These are phyloP conservation scores for Cordyceps javanica DNA, from an alignment of 2,329 filamentous ascomycete genomes.

Conservation along the genomic window DNA sequence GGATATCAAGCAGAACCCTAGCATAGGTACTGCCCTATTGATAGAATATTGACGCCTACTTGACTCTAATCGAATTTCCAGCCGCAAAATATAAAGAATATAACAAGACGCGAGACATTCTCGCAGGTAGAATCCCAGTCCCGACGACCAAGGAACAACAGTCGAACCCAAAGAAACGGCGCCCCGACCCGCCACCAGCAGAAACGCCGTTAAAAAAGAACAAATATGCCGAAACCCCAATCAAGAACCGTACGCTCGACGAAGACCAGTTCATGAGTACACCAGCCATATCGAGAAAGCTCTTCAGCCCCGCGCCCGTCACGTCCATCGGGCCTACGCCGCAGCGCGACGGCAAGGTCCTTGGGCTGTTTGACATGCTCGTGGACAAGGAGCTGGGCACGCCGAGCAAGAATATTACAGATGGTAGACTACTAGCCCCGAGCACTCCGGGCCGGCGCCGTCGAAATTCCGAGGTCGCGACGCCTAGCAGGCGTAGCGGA, in stretches of 20 bases:
- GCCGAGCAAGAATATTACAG: conserved; percentile 36
- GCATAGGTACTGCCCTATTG: conserved; percentile 52
- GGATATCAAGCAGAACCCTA: conserved; percentile 69
- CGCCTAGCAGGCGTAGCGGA: conserved; percentile 39
- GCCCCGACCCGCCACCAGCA: conserved; percentile 27
- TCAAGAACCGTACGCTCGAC: conserved; percentile 31
- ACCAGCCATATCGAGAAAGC: conserved; percentile 49
- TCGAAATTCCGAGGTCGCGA: conserved; percentile 30
- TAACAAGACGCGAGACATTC: conserved; percentile 55
- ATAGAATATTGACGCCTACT: neutral
- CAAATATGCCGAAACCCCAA: conserved; percentile 42
- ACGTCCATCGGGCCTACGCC: conserved; percentile 70
- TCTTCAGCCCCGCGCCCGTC: conserved; percentile 54
- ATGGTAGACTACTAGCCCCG: conserved; percentile 11
- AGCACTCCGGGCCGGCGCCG: conserved; percentile 17
- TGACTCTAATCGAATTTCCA: conserved; percentile 23
- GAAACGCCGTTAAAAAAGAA: conserved; percentile 48
- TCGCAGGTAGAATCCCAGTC: conserved; percentile 45
- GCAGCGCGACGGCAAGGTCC: conserved; percentile 68
- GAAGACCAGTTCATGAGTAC: conserved; percentile 44
- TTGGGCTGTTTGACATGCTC: conserved; percentile 71
- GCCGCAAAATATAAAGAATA: conserved; percentile 74
- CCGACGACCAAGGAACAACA: conserved; percentile 33
- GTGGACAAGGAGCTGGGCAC: conserved; percentile 43
- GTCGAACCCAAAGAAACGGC: conserved; percentile 34